Evolutionary conservation across 805 yeast genomes (phyloP), one percentile per base, ranked within the genome.

Genomic region (Candida koratica): DNA sequence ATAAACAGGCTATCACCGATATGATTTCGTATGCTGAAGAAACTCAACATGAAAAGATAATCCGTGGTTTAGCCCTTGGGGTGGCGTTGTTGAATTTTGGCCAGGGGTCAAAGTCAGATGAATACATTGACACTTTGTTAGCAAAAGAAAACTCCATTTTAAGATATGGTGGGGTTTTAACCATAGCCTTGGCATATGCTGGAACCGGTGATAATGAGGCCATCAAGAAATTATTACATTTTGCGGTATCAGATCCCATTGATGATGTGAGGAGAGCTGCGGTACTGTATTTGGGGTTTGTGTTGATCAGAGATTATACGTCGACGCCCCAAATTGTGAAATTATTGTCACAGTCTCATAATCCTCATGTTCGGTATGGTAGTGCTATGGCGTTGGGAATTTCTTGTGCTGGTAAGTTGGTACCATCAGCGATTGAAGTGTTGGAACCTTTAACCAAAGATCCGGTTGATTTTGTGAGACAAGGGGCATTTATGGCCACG

Each of bases 331-430:
- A 94, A 48, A 84, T 93, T 65, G 97, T 93, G 25, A 95, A 90
- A 58, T 71, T 93, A 39, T 72, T 93, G 48, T 78, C 96, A 0
- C 95, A 88, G 60, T 85, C 96, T 1, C 97, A 93, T 60, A 93
- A 93, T 58, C 96, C 98, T 10, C 97, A 93, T 56, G 97, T 93
- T 24, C 84, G 98, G 60, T 93, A 93, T 57, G 98, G 98, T 67
- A 85, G 97, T 20, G 96, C 97, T 2, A 70, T 93, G 78, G 98
- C 98, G 0, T 73, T 93, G 45, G 98, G 97, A 64, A 85, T 93
- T 44, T 79, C 97, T 3, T 89, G 97, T 70, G 96, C 97, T 16
- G 98, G 98, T 32, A 81, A 93, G 55, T 93, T 89, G 3, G 67
- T 84, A 37, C 78, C 81, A 40, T 80, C 90, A 25, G 97, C 98